These are phyloP conservation scores for Aristolochia fimbriata DNA, from an alignment of 164 flowering plant species.

Conservation along the genomic window DNA sequence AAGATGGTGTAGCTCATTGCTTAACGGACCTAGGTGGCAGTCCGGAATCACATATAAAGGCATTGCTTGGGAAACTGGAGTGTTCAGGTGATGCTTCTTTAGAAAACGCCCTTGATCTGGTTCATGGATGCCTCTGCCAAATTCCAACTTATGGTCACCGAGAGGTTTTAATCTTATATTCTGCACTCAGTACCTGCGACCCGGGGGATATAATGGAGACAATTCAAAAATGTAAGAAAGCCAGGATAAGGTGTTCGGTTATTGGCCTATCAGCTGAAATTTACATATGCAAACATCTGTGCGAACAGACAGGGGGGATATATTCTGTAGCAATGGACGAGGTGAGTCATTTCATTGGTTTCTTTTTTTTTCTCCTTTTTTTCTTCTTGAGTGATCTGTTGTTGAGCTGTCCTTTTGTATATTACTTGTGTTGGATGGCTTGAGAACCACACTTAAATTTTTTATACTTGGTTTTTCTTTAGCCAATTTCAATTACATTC, in stretches of 20 bases:
- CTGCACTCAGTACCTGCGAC: slow-evolving; percentile 92
- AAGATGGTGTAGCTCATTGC: slow-evolving; percentile 82
- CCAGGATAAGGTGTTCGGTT: slow-evolving; percentile 86
- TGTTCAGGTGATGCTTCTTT: slow-evolving; percentile 89
- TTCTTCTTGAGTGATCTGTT: no score
- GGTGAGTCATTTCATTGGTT: slow-evolving; percentile 30
- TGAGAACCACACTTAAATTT: not conserved
- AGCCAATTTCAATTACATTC: not conserved
- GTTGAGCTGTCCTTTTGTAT: no score
- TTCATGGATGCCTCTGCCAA: slow-evolving; percentile 59
- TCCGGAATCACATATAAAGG: slow-evolving; percentile 87
- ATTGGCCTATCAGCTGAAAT: slow-evolving; percentile 91
- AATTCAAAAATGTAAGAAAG: slow-evolving; percentile 69
- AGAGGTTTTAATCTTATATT: slow-evolving; percentile 75
- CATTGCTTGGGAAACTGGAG: slow-evolving; percentile 65
- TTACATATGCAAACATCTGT: slow-evolving; percentile 81
- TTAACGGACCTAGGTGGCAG: slow-evolving; percentile 94
- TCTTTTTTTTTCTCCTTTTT: no score
- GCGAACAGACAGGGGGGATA: slow-evolving; percentile 88
- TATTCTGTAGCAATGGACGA: slow-evolving; percentile 87
- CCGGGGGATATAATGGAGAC: slow-evolving; percentile 89
- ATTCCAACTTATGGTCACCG: slow-evolving; percentile 95
- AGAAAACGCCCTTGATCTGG: slow-evolving; percentile 86
- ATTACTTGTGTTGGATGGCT: no score
- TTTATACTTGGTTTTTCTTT: no score